These are phyloP conservation scores for Ascochyta clinopodiicola DNA, from an alignment of 2,329 filamentous ascomycete genomes.

Conservation along the genomic window DNA sequence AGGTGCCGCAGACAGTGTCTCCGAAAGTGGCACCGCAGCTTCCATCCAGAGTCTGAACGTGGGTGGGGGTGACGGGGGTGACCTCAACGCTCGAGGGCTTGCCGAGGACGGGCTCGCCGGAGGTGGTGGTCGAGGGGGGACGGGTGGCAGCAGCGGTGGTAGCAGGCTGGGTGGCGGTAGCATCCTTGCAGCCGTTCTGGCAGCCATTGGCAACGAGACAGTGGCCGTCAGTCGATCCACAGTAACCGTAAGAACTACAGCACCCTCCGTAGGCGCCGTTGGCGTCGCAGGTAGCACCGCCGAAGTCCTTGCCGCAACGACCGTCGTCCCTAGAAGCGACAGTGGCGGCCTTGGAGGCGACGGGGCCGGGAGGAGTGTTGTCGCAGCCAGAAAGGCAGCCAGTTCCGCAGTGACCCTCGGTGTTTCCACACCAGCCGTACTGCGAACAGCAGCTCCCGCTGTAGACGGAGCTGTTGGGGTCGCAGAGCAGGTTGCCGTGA, in stretches of 20 bases:
- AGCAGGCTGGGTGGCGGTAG: conserved; percentile 11
- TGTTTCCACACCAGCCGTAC: conserved; percentile 54
- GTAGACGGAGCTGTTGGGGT: conserved; percentile 55
- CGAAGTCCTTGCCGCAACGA: conserved; percentile 51
- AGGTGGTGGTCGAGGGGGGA: conserved; percentile 41
- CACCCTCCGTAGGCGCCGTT: conserved; percentile 50
- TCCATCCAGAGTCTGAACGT: conserved; percentile 57
- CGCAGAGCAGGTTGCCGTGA: conserved; percentile 50
- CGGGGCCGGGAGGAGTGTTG: conserved; percentile 15
- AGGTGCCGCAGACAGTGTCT: conserved; percentile 60
- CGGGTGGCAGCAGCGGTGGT: conserved; percentile 27
- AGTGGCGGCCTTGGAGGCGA: conserved; percentile 12
- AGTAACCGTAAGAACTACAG: conserved; percentile 38
- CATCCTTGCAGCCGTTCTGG: conserved; percentile 49
- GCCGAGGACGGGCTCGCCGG: conserved; percentile 48
- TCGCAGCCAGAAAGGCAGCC: conserved; percentile 47
- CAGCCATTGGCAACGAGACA: conserved; percentile 48
- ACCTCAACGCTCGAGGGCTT: conserved; percentile 32
- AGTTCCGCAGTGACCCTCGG: conserved; percentile 48
- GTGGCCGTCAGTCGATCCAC: conserved; percentile 33
- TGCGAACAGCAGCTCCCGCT: conserved; percentile 55
- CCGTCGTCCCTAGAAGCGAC: conserved; percentile 41
- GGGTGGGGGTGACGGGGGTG: conserved; percentile 28
- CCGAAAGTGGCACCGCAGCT: conserved; percentile 60
- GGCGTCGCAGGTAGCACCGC: conserved; percentile 49